Base-by-base conservation (phyloP, 2,329 filamentous ascomycete genomes). In the Aspergillus luchuensis region DNA sequence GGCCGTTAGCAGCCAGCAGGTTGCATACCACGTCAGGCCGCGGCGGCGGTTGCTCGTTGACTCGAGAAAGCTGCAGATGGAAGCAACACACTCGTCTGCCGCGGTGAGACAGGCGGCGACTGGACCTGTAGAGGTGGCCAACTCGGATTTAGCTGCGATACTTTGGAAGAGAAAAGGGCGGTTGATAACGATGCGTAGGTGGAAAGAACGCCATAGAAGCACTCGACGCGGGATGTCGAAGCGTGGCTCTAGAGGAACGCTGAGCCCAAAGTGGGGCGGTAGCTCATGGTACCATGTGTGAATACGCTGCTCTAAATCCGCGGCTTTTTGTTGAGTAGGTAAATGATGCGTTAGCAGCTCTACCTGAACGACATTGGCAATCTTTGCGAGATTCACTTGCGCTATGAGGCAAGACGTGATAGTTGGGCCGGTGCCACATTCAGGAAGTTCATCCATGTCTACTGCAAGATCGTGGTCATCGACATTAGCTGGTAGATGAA, bases 171-270 rank as follows among this genome's bases (percentile, higher is more conserved):
- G 56, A 28, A 67, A 68, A 0, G 67, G 67, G 2, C 67, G 61
- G 45, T 67, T 65, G 28, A 69, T 63, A 25, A 69, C 64, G 11
- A 69, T 69, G 17, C 67, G 64, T 6, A 69, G 60, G 55, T 69
- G 66, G 51, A 67, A 68, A 2, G 67, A 67, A 1, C 67, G 54
- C 66, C 67, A 69, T 2, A 69, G 45, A 1, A 68, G 61, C 10
- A 68, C 58, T 7, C 63, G 57, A 17, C 63, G 59, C 1, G 67
- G 63, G 13, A 69, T 59, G 11, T 69, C 66, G 25, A 67, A 63
- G 7, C 58, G 59, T 10, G 60, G 54, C 17, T 66, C 61, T 19
- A 67, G 52, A 11, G 52, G 47, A 41, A 63, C 21, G 7, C 57
- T 41, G 8, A 54, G 57, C 17, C 57, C 51, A 36, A 63, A 62